Percentiles rank a stretch among this genome's conserved stretches.
Evolutionary conservation across 352 stramenopile species (phyloP).

Genomic region (Globisporangium uncinulatum): DNA sequence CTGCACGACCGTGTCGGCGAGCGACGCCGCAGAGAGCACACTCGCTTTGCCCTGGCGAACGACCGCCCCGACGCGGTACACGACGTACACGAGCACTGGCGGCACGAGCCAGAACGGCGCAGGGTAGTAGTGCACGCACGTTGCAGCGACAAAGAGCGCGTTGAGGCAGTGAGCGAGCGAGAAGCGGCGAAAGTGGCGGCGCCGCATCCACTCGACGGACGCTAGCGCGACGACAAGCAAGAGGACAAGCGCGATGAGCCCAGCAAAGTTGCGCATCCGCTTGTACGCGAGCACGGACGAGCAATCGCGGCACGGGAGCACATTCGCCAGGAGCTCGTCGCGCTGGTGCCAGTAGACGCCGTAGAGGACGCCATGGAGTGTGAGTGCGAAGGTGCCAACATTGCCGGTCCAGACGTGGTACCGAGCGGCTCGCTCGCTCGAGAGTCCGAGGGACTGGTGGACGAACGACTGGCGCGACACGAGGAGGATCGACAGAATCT

Average conservation of each 20-base stretch:
- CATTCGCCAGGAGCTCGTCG: constrained; percentile 38
- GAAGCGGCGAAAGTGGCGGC: constrained; percentile 50
- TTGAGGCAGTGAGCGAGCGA: constrained; percentile 47
- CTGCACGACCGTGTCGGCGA: constrained; percentile 45
- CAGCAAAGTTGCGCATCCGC: constrained; percentile 57
- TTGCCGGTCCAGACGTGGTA: constrained; percentile 67
- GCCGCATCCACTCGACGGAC: constrained; percentile 48
- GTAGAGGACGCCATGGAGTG: constrained; percentile 55
- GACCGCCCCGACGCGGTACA: constrained; percentile 51
- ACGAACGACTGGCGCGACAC: constrained; percentile 61
- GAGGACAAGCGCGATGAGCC: constrained; percentile 38
- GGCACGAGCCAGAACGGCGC: constrained; percentile 53
- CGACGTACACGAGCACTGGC: constrained; percentile 43
- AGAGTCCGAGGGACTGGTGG: constrained; percentile 48
- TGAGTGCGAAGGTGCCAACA: constrained; percentile 33
- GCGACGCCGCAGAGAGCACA: constrained; percentile 30
- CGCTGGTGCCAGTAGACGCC: constrained; percentile 41
- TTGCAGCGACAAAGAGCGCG: constrained; percentile 36
- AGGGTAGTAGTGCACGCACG: constrained; percentile 66
- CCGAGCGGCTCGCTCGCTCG: constrained; percentile 42
- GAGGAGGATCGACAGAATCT: constrained; percentile 54
- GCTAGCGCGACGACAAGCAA: constrained; percentile 32
- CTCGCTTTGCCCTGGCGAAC: constrained; percentile 33
- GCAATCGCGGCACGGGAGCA: constrained; percentile 50
- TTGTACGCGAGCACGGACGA: constrained; percentile 42